Conservation (phyloP, 169 alveolate species). For the Nephromyces sp. region DNA sequence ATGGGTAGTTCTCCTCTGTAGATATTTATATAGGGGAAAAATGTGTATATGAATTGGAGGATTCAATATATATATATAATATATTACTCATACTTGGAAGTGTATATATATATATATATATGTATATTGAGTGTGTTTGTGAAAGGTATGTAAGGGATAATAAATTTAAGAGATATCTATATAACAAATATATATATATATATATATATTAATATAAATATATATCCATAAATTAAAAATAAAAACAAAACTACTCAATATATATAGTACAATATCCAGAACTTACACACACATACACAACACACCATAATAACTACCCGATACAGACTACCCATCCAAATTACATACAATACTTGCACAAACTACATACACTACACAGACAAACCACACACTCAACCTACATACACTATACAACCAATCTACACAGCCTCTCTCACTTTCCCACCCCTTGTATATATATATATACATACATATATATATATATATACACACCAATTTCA, state of each 20-base stretch:
- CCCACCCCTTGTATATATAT: too few relatives aligned
- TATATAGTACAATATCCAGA: too few relatives aligned
- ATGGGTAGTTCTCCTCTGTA: slow-evolving; percentile 23
- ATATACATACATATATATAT: background rate
- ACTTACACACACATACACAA: too few relatives aligned
- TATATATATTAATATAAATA: too few relatives aligned
- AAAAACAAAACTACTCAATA: too few relatives aligned
- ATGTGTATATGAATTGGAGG: background rate
- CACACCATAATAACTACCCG: too few relatives aligned
- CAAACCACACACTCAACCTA: background rate
- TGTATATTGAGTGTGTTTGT: too few relatives aligned
- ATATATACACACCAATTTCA: slow-evolving; percentile 9
- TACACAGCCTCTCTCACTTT: background rate
- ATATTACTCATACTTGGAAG: background rate
- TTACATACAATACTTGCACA: too few relatives aligned
- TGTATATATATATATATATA: too few relatives aligned
- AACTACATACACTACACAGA: too few relatives aligned
- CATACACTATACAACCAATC: background rate
- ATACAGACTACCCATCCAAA: too few relatives aligned
- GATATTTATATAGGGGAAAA: background rate
- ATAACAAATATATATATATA: background rate
- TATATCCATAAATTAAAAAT: too few relatives aligned
- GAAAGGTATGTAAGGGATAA: background rate
- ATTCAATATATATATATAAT: background rate
- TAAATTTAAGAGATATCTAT: background rate